Conservation (phyloP, 1,284 basidiomycete species). For the Pisolithus thermaeus region DNA sequence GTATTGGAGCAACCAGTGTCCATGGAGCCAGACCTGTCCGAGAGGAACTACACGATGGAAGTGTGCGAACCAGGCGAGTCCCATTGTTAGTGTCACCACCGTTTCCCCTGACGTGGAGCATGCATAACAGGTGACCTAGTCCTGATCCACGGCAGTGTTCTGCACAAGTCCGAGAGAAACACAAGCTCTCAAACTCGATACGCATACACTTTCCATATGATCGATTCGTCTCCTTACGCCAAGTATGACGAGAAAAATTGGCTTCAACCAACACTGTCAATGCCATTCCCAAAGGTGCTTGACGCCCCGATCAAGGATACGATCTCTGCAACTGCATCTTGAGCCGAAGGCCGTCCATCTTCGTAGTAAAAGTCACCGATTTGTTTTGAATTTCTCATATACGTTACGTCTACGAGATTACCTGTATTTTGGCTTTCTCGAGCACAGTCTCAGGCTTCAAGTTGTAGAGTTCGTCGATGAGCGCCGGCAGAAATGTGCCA, state of each 20-base stretch:
- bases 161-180: conserved; percentile 87
- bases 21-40: conserved; percentile 14
- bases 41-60: conserved; percentile 63
- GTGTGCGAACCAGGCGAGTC: conserved; percentile 66
- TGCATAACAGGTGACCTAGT: conserved; percentile 66
- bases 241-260: conserved; percentile 78
- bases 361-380: background rate
- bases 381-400: background rate
- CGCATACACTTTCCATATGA: conserved; percentile 94
- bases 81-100: background rate
- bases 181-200: conserved; percentile 69
- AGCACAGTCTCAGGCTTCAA: conserved; percentile 53
- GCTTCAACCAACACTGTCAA: conserved; percentile 77
- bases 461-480: conserved; percentile 78
- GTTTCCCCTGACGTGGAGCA: background rate
- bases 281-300: conserved; percentile 79
- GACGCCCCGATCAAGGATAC: conserved; percentile 22
- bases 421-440: conserved; percentile 45
- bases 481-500: conserved; percentile 81
- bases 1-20: background rate
- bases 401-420: conserved; percentile 13
- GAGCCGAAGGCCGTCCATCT: background rate
- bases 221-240: conserved; percentile 62
- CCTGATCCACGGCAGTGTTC: conserved; percentile 83
- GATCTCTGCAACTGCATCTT: background rate